Percentiles rank a stretch among this genome's conserved stretches.
Conservation (phyloP, 106 monocot species). For the Agapanthus africanus region DNA sequence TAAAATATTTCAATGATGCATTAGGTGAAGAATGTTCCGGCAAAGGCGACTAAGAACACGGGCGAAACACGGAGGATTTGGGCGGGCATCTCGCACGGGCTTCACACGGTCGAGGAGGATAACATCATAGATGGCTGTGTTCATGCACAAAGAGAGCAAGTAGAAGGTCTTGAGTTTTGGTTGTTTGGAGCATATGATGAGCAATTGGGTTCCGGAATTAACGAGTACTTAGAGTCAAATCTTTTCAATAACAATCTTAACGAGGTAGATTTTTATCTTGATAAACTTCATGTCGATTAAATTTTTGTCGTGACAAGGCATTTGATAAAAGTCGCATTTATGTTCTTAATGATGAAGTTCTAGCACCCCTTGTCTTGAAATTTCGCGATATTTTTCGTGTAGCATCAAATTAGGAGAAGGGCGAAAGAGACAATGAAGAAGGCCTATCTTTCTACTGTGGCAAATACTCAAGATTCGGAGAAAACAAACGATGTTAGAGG, state of each 20-base stretch:
- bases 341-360: neutral
- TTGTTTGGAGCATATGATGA: constrained; percentile 39
- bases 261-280: constrained; percentile 12
- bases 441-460: constrained; percentile 10
- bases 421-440: constrained; percentile 19
- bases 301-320: too few species aligned
- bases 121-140: constrained; percentile 11
- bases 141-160: constrained; percentile 26
- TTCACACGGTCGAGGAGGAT: constrained; percentile 24
- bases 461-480: constrained; percentile 12
- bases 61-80: constrained; percentile 8
- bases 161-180: constrained; percentile 24
- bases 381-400: neutral
- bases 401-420: constrained; percentile 13
- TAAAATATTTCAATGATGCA: neutral
- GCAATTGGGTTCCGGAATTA: constrained; percentile 11
- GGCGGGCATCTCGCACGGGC: constrained; percentile 24
- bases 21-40: constrained; percentile 1
- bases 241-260: constrained; percentile 21
- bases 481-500: constrained; percentile 12
- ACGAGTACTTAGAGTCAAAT: constrained; percentile 19
- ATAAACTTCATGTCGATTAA: too few species aligned
- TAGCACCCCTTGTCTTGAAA: neutral
- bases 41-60: constrained; percentile 8
- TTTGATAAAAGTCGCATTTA: neutral